Base-by-base conservation (phyloP, 2,329 filamentous ascomycete species). In the Neoarthrinium moseri region DNA sequence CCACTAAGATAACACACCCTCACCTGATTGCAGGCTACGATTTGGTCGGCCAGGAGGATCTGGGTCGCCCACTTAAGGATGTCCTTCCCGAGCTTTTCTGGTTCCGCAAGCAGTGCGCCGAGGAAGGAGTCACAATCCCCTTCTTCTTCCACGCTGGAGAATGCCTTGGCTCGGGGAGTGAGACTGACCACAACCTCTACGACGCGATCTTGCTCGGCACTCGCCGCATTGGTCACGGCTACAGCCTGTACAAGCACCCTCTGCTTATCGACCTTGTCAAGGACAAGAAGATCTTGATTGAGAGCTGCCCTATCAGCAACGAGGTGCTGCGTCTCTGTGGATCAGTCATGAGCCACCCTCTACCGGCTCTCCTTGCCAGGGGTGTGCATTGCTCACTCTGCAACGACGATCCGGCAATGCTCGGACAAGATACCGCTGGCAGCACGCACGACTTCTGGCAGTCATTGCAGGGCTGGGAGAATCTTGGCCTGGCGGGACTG, bases 121-220 rank as follows among this genome's bases (percentile, higher is more conserved):
- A 88, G 60, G 85, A 90, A 58, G 82, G 80, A 3, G 80, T 96
- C 29, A 82, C 90, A 40, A 83, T 99, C 8, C 92, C 92, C 1
- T 96, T 96, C 72, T 95, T 95, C 73, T 95, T 97, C 72, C 91
- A 96, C 64, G 91, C 92, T 0, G 92, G 91, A 53, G 91, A 96
- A 68, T 89, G 84, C 26, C 80, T 95, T 1, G 90, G 89, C 22
- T 83, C 88, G 49, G 91, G 90, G 22, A 84, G 83, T 55, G 76
- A 74, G 17, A 86, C 87, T 0, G 91, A 96, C 59, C 59, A 70
- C 50, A 96, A 96, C 65, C 77, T 97, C 3, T 96, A 87, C 59
- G 86, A 89, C 59, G 85, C 86, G 1, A 75, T 89, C 21, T 66
- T 89, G 7, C 74, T 90, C 6, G 85, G 85, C 1, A 87, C 84